Conservation (phyloP, 176 grass and related monocot species). For the Panicum miliaceum region DNA sequence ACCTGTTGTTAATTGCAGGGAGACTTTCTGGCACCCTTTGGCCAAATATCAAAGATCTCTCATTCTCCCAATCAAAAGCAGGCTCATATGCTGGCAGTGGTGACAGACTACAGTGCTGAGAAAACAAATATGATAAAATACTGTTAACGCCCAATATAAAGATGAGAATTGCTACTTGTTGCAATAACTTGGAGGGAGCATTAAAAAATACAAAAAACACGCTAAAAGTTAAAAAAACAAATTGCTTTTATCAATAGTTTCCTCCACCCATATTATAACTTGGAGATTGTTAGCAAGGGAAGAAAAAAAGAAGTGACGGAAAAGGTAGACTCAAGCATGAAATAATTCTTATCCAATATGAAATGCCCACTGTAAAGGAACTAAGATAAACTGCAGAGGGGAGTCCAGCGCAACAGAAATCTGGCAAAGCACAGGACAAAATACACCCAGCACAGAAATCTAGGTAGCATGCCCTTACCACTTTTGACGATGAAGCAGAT, state of each 20-base stretch:
- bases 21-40: conserved; percentile 85
- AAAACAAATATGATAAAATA: conserved; percentile 43
- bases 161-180: conserved; percentile 26
- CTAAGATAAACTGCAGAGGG: conserved; percentile 14
- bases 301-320: neutral
- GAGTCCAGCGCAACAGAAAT: neutral
- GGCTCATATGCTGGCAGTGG: conserved; percentile 93
- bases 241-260: conserved; percentile 35
- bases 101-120: conserved; percentile 85
- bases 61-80: conserved; percentile 99
- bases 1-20: conserved; percentile 81
- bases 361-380: neutral
- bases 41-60: conserved; percentile 95
- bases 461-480: conserved; percentile 43
- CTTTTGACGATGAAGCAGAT: conserved; percentile 59
- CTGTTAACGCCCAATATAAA: conserved; percentile 33
- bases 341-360: neutral
- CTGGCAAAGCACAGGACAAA: conserved; percentile 18
- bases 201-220: neutral
- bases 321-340: conserved; percentile 30
- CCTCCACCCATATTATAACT: neutral
- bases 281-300: conserved; percentile 15
- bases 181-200: neutral
- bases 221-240: conserved; percentile 29
- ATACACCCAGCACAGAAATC: conserved; percentile 33